These are phyloP conservation scores for Oryza meridionalis DNA, from an alignment of 176 grass and related monocot genomes.

Conservation along the genomic window DNA sequence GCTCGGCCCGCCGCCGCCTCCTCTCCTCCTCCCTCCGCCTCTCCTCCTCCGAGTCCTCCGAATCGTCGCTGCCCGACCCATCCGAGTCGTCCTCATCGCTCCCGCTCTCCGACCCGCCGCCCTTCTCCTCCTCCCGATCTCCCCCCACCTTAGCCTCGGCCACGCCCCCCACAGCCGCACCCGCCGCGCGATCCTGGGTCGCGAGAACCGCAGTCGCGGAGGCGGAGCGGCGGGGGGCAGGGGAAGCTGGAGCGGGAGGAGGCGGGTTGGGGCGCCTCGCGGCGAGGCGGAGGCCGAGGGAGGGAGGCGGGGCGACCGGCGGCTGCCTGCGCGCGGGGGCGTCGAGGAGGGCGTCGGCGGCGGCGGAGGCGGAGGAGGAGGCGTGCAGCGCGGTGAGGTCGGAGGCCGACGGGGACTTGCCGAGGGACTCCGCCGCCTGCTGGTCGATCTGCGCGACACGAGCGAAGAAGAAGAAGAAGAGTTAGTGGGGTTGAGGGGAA, in stretches of 20 bases:
- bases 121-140: constrained; percentile 21
- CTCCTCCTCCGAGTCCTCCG: constrained; percentile 79
- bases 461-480: constrained; percentile 8
- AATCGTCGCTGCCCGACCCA: constrained; percentile 63
- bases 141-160: constrained; percentile 21
- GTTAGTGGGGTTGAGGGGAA: constrained; percentile 30
- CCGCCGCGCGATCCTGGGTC: constrained; percentile 34
- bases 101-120: constrained; percentile 35
- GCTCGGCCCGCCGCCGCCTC: constrained; percentile 59
- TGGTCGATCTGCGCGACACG: constrained; percentile 82
- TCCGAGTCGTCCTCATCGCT: constrained; percentile 46
- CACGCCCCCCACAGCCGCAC: neutral
- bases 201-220: constrained; percentile 39
- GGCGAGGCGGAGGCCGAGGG: constrained; percentile 54
- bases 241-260: neutral
- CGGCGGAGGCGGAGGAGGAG: neutral
- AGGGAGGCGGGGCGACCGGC: constrained; percentile 41
- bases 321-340: constrained; percentile 33
- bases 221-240: constrained; percentile 48
- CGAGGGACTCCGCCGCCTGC: constrained; percentile 87
- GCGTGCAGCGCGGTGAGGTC: constrained; percentile 39
- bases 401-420: constrained; percentile 67
- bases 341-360: constrained; percentile 23
- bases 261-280: constrained; percentile 21
- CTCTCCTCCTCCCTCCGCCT: constrained; percentile 80